These are phyloP conservation scores for Fusarium brevicatenulatum DNA, from an alignment of 2,329 filamentous ascomycete genomes.

Conservation along the genomic window DNA sequence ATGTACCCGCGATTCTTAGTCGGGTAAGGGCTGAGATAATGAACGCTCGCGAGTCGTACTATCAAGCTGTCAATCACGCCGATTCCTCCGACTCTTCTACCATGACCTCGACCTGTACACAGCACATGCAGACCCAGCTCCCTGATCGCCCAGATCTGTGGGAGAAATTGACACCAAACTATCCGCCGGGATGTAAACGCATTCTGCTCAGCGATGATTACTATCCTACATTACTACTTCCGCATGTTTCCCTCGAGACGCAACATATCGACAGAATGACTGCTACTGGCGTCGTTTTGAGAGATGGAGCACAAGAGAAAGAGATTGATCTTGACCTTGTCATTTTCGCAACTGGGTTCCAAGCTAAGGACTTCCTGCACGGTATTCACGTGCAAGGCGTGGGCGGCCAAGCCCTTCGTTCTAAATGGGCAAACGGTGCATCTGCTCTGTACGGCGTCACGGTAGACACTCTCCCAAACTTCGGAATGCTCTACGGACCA, in stretches of 20 bases:
- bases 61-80: neutral
- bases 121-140: neutral
- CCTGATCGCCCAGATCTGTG: neutral
- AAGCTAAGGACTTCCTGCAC: neutral
- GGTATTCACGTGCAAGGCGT: neutral
- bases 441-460: neutral
- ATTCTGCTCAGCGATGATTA: neutral
- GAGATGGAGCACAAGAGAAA: neutral
- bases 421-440: neutral
- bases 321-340: neutral
- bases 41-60: neutral
- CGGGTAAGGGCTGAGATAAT: neutral
- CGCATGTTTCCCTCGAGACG: neutral
- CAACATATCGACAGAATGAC: neutral
- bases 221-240: neutral
- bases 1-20: fast-evolving
- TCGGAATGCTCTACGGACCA: neutral
- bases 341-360: neutral
- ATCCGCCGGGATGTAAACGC: neutral
- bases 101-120: neutral
- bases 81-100: neutral
- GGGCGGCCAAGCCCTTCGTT: fast-evolving
- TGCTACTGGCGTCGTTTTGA: fast-evolving
- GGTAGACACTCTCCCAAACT: neutral
- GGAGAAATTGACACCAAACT: neutral